Conservation (phyloP, 768 basidiomycete species). For the Lactarius deliciosus region DNA sequence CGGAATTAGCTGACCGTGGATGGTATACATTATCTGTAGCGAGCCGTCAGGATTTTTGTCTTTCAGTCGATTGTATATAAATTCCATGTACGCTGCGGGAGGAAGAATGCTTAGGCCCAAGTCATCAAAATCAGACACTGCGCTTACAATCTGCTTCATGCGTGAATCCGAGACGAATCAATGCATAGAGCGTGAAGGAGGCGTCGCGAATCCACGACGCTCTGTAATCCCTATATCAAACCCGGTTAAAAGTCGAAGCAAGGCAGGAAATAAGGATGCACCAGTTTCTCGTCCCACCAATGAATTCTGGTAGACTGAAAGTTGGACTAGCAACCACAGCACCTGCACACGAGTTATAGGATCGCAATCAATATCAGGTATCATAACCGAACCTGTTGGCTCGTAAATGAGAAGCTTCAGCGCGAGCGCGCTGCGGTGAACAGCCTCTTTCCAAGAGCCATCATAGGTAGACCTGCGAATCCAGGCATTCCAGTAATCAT, state of each 20-base stretch:
- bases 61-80: slow-evolving; percentile 80
- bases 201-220: slow-evolving; percentile 95
- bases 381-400: slow-evolving; percentile 60
- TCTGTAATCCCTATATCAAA: slow-evolving; percentile 38
- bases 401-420: slow-evolving; percentile 92
- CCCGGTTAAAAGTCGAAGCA: slow-evolving; percentile 7
- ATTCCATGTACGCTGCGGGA: slow-evolving; percentile 77
- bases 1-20: slow-evolving; percentile 60
- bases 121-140: slow-evolving; percentile 7
- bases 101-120: slow-evolving; percentile 14
- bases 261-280: slow-evolving; percentile 34
- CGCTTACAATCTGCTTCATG: slow-evolving; percentile 81
- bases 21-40: slow-evolving; percentile 95
- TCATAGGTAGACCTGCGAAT: slow-evolving; percentile 85
- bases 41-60: slow-evolving; percentile 88
- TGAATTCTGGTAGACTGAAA: slow-evolving; percentile 89
- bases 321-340: slow-evolving; percentile 95
- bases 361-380: slow-evolving; percentile 5
- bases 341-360: slow-evolving; percentile 43
- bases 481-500: slow-evolving; percentile 86
- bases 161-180: slow-evolving; percentile 92
- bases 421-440: slow-evolving; percentile 89
- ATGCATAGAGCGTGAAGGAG: slow-evolving; percentile 92
- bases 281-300: slow-evolving; percentile 91
- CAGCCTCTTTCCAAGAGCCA: slow-evolving; percentile 95